Evolutionary conservation across 108 stramenopile genomes (phyloP).

Genomic region (Conticribra guillardii): DNA sequence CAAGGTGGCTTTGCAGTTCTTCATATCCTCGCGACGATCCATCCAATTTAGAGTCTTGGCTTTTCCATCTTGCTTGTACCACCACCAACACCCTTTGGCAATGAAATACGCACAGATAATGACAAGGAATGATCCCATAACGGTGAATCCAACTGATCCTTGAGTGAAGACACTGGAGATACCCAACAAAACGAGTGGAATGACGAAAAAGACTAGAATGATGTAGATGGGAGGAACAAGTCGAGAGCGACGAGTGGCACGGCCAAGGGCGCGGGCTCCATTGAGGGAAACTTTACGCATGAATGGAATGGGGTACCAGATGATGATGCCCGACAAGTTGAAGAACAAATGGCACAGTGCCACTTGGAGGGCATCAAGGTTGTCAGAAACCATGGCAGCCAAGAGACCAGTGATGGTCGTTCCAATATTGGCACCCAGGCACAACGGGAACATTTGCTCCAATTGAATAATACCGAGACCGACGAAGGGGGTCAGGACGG

Average conservation of each 20-base stretch:
- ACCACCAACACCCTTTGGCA: conserved; percentile 49
- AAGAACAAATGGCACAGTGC: conserved; percentile 85
- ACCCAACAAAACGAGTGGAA: conserved; percentile 69
- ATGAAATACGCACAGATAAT: conserved; percentile 43
- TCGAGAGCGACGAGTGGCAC: conserved; percentile 59
- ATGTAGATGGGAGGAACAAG: conserved; percentile 77
- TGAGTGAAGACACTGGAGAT: conserved; percentile 60
- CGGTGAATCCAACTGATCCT: conserved; percentile 64
- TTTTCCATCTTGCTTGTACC: conserved; percentile 53
- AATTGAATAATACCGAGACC: conserved; percentile 72
- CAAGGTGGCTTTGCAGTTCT: conserved; percentile 33
- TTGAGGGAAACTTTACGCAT: conserved; percentile 73
- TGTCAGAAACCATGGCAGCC: conserved; percentile 72
- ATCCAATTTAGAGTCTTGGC: conserved; percentile 36
- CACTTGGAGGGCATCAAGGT: conserved; percentile 66
- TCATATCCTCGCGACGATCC: conserved; percentile 44
- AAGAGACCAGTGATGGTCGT: conserved; percentile 80
- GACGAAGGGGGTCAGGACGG: conserved; percentile 83
- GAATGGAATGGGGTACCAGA: conserved; percentile 86
- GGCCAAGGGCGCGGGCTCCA: conserved; percentile 67
- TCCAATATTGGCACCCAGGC: conserved; percentile 90
- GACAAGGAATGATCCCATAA: conserved; percentile 64
- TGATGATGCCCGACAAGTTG: conserved; percentile 81
- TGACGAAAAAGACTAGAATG: conserved; percentile 65
- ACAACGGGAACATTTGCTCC: conserved; percentile 84